Percentiles rank a stretch among this genome's conserved stretches.
These are phyloP conservation scores for Leccinum imitatum DNA, from an alignment of 768 basidiomycete species.

Conservation along the genomic window DNA sequence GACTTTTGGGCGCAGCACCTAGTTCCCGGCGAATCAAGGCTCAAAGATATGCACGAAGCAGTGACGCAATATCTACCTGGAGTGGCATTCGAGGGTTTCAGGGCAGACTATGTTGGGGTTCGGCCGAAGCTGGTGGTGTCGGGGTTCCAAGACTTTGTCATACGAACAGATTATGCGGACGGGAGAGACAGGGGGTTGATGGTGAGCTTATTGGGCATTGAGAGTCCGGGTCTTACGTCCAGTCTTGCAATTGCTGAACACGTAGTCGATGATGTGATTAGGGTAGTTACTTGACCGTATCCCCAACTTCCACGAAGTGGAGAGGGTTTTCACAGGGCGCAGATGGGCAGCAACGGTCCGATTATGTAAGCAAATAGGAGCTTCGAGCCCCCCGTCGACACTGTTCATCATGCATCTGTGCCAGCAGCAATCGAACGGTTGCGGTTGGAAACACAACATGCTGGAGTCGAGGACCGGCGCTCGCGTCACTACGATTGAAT, in stretches of 20 bases:
- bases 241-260: constrained; percentile 84
- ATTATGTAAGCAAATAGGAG: no score
- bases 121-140: constrained; percentile 85
- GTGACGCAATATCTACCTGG: constrained; percentile 74
- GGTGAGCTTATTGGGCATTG: constrained; percentile 87
- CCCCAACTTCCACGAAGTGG: no score
- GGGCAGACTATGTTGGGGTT: constrained; percentile 82
- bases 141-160: constrained; percentile 83
- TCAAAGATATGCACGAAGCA: constrained; percentile 65
- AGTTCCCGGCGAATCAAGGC: constrained; percentile 57
- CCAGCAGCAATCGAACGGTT: no score
- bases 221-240: constrained; percentile 89
- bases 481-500: background rate
- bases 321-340: no score
- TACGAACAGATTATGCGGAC: constrained; percentile 63
- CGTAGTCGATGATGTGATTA: constrained; percentile 60
- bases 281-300: background rate
- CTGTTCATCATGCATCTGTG: no score
- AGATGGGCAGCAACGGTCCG: no score
- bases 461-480: no score
- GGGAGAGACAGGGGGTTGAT: constrained; percentile 42
- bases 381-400: no score
- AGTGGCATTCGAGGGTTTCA: constrained; percentile 57
- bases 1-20: constrained; percentile 80
- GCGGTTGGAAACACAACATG: no score